phyloP scores from a whole-genome alignment of 2,329 filamentous ascomycete genomes.

The Fusarium pilosicola region DNA sequence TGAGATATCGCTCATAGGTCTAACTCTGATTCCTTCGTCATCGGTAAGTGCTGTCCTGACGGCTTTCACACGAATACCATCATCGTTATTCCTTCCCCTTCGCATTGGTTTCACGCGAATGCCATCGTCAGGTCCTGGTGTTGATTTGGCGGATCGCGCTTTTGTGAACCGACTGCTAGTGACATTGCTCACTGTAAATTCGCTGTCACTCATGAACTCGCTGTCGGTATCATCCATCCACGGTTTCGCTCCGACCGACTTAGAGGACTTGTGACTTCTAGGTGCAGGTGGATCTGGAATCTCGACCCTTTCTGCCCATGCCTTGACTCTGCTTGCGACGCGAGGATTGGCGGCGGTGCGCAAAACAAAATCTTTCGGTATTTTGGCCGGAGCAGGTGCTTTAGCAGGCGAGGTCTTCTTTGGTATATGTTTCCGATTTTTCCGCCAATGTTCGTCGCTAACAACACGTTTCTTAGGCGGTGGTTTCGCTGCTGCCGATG shows the following conservation, averaged over 20 bases:
- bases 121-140: constrained; percentile 52
- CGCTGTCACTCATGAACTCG: constrained; percentile 45
- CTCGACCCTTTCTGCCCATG: constrained; percentile 69
- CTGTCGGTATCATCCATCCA: constrained; percentile 43
- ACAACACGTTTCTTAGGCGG: constrained; percentile 91
- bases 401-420: constrained; percentile 53
- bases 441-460: constrained; percentile 91
- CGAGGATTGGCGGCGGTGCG: constrained; percentile 64
- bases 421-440: constrained; percentile 62
- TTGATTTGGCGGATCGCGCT: constrained; percentile 39
- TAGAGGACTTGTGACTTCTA: constrained; percentile 51
- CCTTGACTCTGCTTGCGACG: constrained; percentile 68
- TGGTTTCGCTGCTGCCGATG: constrained; percentile 50
- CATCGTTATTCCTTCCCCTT: constrained; percentile 45
- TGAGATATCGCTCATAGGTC: constrained; percentile 45
- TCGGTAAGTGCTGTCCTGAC: constrained; percentile 33
- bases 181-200: constrained; percentile 44
- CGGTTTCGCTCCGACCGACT: constrained; percentile 46
- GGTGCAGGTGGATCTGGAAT: constrained; percentile 54
- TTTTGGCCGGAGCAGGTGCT: constrained; percentile 44
- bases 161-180: constrained; percentile 35
- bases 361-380: constrained; percentile 69
- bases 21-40: constrained; percentile 49
- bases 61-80: constrained; percentile 49
- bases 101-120: constrained; percentile 56